These are phyloP conservation scores for Talaromyces trachyspermus DNA, from an alignment of 495 filamentous ascomycete genomes.

Conservation along the genomic window DNA sequence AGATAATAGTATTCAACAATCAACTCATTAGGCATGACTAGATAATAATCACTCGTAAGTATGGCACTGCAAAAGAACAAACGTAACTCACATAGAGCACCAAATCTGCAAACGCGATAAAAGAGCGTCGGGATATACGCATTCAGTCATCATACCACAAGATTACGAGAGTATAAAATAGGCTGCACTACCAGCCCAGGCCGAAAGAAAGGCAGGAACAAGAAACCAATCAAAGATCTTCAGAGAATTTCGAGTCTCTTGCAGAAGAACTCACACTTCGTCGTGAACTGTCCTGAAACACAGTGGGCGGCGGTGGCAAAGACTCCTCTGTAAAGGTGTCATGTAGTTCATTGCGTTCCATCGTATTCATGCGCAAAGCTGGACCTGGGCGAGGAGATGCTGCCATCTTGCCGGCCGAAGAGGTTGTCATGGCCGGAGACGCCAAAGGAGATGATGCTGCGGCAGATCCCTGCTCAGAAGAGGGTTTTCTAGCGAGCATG, in stretches of 20 bases:
- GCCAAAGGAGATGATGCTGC: slow-evolving; percentile 6
- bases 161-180: too few species aligned
- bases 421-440: slow-evolving; percentile 17
- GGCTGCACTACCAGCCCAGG: too few species aligned
- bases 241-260: slow-evolving; percentile 44
- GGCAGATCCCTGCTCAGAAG: not conserved
- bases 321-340: slow-evolving; percentile 44
- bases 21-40: too few species aligned
- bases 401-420: slow-evolving; percentile 29
- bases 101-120: too few species aligned
- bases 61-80: too few species aligned
- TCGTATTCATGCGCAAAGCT: slow-evolving; percentile 20
- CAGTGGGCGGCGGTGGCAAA: slow-evolving; percentile 30
- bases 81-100: too few species aligned
- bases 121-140: too few species aligned
- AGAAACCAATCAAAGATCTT: slow-evolving; percentile 37
- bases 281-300: slow-evolving; percentile 19
- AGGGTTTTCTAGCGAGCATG: slow-evolving; percentile 4
- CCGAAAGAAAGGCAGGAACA: too few species aligned
- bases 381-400: slow-evolving; percentile 27
- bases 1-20: too few species aligned
- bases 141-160: too few species aligned
- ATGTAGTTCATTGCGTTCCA: slow-evolving; percentile 34
- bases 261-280: slow-evolving; percentile 25
- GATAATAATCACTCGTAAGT: too few species aligned